Evolutionary conservation across 2,329 filamentous ascomycete species (phyloP).

Genomic region (Verticillium tricorpus): DNA sequence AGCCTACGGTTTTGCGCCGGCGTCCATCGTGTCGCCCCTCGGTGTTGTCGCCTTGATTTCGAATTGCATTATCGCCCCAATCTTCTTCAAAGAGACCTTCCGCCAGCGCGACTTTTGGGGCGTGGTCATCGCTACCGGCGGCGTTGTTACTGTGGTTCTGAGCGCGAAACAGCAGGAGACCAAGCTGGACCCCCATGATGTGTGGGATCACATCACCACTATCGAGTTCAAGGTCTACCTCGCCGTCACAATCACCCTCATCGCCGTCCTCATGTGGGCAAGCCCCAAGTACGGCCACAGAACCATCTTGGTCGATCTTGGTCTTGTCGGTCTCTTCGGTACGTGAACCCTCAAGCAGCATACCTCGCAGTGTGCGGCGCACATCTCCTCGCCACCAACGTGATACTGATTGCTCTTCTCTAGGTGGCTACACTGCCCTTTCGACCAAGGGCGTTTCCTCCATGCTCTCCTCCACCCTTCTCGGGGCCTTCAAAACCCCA

Average conservation of each 20-base stretch:
- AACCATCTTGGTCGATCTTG: constrained; percentile 87
- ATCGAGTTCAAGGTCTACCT: constrained; percentile 91
- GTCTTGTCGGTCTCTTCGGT: constrained; percentile 91
- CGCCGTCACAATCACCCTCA: constrained; percentile 68
- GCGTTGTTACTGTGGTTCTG: constrained; percentile 87
- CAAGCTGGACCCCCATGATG: constrained; percentile 84
- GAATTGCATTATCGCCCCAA: constrained; percentile 93
- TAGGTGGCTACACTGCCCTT: constrained; percentile 91
- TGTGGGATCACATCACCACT: constrained; percentile 82
- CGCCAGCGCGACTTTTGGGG: constrained; percentile 81
- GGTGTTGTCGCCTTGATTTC: constrained; percentile 96
- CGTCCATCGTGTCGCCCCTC: constrained; percentile 92
- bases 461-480: constrained; percentile 84
- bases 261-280: constrained; percentile 71
- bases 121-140: constrained; percentile 79
- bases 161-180: constrained; percentile 87
- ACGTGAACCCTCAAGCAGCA: constrained; percentile 24
- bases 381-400: not conserved
- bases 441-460: constrained; percentile 96
- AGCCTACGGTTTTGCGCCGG: constrained; percentile 94
- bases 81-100: constrained; percentile 89
- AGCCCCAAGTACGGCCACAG: constrained; percentile 80
- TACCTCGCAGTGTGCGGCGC: not conserved
- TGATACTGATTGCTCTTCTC: constrained; percentile 1
- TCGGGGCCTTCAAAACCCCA: constrained; percentile 84